Base-by-base conservation (phyloP, 306 rosid genomes). In the Cucurbita argyrosperma region DNA sequence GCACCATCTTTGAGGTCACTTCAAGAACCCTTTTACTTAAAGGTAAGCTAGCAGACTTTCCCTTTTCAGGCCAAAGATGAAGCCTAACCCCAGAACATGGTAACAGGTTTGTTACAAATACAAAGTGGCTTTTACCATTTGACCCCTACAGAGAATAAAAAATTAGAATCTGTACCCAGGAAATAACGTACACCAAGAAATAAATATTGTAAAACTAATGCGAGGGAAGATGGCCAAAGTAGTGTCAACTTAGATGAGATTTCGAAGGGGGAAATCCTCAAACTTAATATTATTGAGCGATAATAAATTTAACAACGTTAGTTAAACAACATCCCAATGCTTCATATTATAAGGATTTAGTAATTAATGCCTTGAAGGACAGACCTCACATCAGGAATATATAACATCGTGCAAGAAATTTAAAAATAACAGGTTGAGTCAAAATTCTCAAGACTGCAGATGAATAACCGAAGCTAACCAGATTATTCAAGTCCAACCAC, bases 61-160 rank as follows among this genome's bases (percentile, higher is more conserved):
- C 82, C 87, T 95, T 95, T 87, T 88, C 91, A 37, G 88, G 97
- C 99, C 99, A 95, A 53, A 95, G 81, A 82, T 95, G 96, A 81
- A 95, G 92, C 80, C 92, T 88, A 69, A 95, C 90, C 74, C 99
- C 99, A 81, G 96, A 89, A 85, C 99, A 91, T 18, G 99, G 99
- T 79, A 84, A 90, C 56, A 95, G 92, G 80, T 95, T 95, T 71
- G 99, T 95, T 77, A 95, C 97, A 37, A 95, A 85, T 77, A 91
- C 85, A 81, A 95, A 95, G 85, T 95, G 97, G 75, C 79, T 88
- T 84, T 84, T 91, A 63, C 92, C 94, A 81, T 82, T 89, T 49
- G 96, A 89, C 35, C 96, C 96, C 99, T 95, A 75, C 80, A 83
- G 83, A 83, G 46, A 70, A 19, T 18, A 54, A 39, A 72, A 38